Evolutionary conservation across 208 protist species (phyloP).

Genomic region (Acanthamoeba healyi): DNA sequence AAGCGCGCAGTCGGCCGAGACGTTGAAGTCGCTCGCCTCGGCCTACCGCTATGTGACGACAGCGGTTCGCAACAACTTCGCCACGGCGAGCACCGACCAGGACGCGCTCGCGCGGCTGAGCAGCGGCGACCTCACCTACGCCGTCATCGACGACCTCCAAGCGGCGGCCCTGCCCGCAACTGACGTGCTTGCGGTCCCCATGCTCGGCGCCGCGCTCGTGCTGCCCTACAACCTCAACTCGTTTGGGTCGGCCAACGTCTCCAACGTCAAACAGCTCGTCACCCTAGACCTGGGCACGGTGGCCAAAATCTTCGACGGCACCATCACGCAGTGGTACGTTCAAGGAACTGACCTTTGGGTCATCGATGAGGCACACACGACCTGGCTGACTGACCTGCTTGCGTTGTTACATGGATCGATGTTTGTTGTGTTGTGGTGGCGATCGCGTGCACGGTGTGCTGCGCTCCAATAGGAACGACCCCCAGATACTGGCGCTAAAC

Average conservation of each 20-base stretch:
- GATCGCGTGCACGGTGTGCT: no score
- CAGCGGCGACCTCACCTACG: not conserved
- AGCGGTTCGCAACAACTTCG: not conserved
- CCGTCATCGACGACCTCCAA: not conserved
- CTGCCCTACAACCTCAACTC: not conserved
- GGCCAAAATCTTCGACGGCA: not conserved
- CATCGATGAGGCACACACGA: no score
- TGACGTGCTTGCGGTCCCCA: not conserved
- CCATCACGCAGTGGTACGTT: constrained; percentile 15
- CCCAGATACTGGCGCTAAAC: not conserved
- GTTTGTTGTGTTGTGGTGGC: not conserved
- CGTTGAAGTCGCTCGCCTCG: not conserved
- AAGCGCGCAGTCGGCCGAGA: not conserved
- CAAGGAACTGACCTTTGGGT: not conserved
- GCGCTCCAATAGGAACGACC: constrained; percentile 26
- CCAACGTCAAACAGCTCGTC: not conserved
- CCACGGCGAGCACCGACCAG: not conserved
- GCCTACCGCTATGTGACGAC: constrained; percentile 1
- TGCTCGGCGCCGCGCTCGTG: not conserved
- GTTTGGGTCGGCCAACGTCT: not conserved
- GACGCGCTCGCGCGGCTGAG: not conserved
- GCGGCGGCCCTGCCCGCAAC: not conserved
- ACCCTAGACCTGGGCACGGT: not conserved
- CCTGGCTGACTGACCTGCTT: no score
- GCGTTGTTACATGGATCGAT: no score